These are phyloP conservation scores for Heritiera littoralis DNA, from an alignment of 345 rosid genomes.

Conservation along the genomic window DNA sequence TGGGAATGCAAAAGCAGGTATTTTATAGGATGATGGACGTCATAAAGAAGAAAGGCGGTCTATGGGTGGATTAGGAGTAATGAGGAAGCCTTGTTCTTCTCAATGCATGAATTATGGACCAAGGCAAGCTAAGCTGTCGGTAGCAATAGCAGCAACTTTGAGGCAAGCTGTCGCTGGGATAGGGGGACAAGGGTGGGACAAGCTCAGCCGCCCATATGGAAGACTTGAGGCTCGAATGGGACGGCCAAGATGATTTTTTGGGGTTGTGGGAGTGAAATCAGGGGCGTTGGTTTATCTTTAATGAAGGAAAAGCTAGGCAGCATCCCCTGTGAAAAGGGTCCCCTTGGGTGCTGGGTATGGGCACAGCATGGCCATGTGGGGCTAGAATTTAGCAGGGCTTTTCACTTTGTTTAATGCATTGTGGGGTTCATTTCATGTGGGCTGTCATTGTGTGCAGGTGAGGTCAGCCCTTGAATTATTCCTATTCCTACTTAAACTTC, in stretches of 20 bases:
- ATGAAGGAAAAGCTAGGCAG: constrained; percentile 16
- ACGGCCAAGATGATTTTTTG: constrained; percentile 48
- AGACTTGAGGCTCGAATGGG: constrained; percentile 23
- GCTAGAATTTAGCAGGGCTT: constrained; percentile 10
- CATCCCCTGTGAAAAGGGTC: constrained; percentile 33
- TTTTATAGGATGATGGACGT: constrained; percentile 39
- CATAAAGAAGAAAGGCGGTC: neutral
- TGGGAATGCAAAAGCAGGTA: constrained; percentile 32
- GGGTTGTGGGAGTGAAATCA: constrained; percentile 39
- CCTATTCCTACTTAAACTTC: neutral
- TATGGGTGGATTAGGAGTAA: neutral
- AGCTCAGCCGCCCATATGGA: constrained; percentile 61
- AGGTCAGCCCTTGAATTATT: constrained; percentile 17
- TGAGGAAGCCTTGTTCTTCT: neutral
- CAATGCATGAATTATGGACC: constrained; percentile 58
- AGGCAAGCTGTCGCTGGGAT: constrained; percentile 57
- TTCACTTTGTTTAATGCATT: neutral
- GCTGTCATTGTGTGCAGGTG: constrained; percentile 30
- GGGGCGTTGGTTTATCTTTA: constrained; percentile 35
- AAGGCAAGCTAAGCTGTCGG: constrained; percentile 87
- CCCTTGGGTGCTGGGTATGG: constrained; percentile 26
- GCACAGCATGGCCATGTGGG: constrained; percentile 27
- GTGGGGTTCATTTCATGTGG: constrained; percentile 56
- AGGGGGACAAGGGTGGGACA: constrained; percentile 85
- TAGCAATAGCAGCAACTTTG: constrained; percentile 60